phyloP scores from a whole-genome alignment of 768 basidiomycete species.

The Cubamyces sp. region DNA sequence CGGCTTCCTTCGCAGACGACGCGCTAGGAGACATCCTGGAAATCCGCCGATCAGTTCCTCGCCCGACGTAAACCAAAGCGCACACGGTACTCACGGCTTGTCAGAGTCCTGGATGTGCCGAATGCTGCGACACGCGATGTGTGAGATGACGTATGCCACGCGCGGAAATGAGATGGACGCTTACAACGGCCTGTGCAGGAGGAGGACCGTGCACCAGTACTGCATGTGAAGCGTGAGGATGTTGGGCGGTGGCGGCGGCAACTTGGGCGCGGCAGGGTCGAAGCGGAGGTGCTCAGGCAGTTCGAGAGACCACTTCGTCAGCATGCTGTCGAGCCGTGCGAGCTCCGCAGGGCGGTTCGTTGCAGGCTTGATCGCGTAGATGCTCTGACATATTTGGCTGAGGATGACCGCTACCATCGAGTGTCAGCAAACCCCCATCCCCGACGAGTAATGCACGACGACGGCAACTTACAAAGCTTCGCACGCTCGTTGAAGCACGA shows the following conservation, averaged over 20 bases:
- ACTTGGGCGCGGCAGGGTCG: constrained; percentile 53
- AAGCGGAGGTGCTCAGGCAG: constrained; percentile 71
- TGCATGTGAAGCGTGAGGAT: constrained; percentile 81
- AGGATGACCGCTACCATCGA: constrained; percentile 61
- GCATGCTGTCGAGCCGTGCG: constrained; percentile 55
- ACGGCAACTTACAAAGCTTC: constrained; percentile 57
- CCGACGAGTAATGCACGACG: background rate
- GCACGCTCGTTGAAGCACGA: constrained; percentile 84
- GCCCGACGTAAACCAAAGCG: background rate
- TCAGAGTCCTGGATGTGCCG: constrained; percentile 33
- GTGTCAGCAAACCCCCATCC: background rate
- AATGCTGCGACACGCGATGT: constrained; percentile 31
- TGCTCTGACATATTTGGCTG: constrained; percentile 66
- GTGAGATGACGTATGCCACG: background rate
- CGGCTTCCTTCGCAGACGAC: constrained; percentile 48
- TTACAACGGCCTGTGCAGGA: constrained; percentile 82
- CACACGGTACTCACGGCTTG: constrained; percentile 24
- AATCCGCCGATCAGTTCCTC: background rate
- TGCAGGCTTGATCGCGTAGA: constrained; percentile 67
- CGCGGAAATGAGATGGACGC: constrained; percentile 33
- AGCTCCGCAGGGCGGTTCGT: constrained; percentile 62
- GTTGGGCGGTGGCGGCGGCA: constrained; percentile 57
- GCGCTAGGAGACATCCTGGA: constrained; percentile 21
- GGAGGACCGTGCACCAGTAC: constrained; percentile 79
- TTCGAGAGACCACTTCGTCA: constrained; percentile 78